Evolutionary conservation across 2,329 filamentous ascomycete genomes (phyloP), one percentile per base, ranked within the genome.

Genomic region (Ceratocystis alfenasii): DNA sequence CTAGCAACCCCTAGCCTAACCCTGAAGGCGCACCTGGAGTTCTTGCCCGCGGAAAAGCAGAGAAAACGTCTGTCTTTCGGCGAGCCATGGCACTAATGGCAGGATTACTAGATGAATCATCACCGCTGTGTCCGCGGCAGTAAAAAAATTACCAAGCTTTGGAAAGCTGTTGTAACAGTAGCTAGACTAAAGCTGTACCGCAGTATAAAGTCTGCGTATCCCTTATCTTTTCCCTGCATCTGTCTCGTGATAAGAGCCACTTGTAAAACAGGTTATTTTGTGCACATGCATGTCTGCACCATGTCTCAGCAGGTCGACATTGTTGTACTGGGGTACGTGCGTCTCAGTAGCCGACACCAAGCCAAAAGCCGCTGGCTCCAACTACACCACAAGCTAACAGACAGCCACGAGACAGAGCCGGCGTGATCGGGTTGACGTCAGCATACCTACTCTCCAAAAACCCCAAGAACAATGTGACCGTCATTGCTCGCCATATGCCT

Each of bases 401-500:
- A 33, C 48, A 65, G 48, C 57, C 45, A 41, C 36, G 10, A 60
- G 7, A 62, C 63, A 78, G 76, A 25, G 80, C 79, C 55, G 80
- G 80, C 36, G 80, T 83, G 57, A 76, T 76, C 36, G 80, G 80
- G 67, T 75, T 83, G 67, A 82, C 80, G 15, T 76, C 78, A 55
- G 80, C 80, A 2, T 72, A 81, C 53, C 72, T 80, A 59, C 74
- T 83, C 44, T 76, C 80, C 5, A 79, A 75, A 69, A 74, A 75
- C 70, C 74, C 76, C 63, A 73, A 71, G 45, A 78, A 80, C 68
- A 72, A 69, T 20, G 74, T 95, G 69, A 91, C 88, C 0, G 79
- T 95, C 45, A 78, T 90, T 41, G 87, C 90, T 4, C 95, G 93
- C 72, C 88, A 95, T 73, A 94, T 96, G 87, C 92, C 92, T 0